Evolutionary conservation across 1,284 basidiomycete species (phyloP).

Genomic region (Ustilago shanxiensis): DNA sequence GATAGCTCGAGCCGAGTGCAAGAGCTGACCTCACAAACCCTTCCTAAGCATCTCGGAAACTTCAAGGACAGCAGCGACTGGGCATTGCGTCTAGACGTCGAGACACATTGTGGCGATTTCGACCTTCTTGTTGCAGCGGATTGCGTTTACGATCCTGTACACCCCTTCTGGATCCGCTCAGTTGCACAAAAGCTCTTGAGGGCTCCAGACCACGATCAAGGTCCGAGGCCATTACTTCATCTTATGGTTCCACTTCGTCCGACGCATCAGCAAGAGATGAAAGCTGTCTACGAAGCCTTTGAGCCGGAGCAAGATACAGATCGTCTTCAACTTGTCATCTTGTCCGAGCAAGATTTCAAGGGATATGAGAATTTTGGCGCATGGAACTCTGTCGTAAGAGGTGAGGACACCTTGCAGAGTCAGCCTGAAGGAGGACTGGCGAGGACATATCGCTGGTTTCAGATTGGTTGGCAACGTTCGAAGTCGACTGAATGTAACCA

Average conservation of each 20-base stretch:
- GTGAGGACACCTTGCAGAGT: slow-evolving; percentile 9
- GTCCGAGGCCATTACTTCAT: slow-evolving; percentile 42
- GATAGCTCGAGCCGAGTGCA: slow-evolving; percentile 1
- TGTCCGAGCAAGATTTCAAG: slow-evolving; percentile 30
- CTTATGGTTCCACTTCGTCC: slow-evolving; percentile 57
- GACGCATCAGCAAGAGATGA: slow-evolving; percentile 58
- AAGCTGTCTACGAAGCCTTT: slow-evolving; percentile 58
- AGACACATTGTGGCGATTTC: slow-evolving; percentile 18
- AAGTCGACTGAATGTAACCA: not conserved
- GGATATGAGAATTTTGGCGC: slow-evolving; percentile 61
- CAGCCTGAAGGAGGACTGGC: slow-evolving; percentile 32
- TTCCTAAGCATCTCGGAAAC: slow-evolving; percentile 25
- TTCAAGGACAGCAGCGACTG: slow-evolving; percentile 4
- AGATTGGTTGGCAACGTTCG: slow-evolving; percentile 38
- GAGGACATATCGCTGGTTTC: slow-evolving; percentile 40
- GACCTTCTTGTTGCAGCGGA: slow-evolving; percentile 63
- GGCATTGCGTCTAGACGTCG: slow-evolving; percentile 13
- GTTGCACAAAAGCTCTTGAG: slow-evolving; percentile 51
- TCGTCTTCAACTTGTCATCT: slow-evolving; percentile 24
- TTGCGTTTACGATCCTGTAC: slow-evolving; percentile 64
- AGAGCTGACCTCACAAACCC: slow-evolving; percentile 51
- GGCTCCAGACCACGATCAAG: not conserved
- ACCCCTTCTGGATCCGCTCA: slow-evolving; percentile 61
- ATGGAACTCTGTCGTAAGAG: slow-evolving; percentile 29
- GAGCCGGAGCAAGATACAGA: not conserved